Evolutionary conservation across 257 asterid species (phyloP).

Genomic region (Craterostigma plantagineum): DNA sequence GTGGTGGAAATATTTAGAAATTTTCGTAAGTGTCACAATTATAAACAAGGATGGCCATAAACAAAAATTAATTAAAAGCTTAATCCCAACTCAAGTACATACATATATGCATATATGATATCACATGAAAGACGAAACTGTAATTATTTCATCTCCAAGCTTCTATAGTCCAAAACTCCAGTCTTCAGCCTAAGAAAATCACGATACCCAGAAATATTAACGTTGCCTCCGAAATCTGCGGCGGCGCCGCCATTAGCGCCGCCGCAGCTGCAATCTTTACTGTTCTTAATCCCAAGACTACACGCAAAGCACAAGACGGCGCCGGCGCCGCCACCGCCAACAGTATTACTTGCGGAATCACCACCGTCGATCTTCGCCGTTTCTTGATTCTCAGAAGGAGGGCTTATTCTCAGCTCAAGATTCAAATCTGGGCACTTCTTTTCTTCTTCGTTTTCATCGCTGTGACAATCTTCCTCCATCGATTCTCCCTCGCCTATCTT

Average conservation of each 20-base stretch:
- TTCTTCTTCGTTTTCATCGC: no score
- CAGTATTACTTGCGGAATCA: conserved; percentile 18
- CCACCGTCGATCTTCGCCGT: conserved; percentile 13
- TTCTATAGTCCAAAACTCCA: conserved; percentile 51
- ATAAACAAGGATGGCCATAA: no score
- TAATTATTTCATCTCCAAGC: conserved; percentile 3
- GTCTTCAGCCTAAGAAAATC: conserved; percentile 42
- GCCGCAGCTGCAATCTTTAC: conserved; percentile 37
- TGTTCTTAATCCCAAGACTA: conserved; percentile 28
- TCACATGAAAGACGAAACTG: no score
- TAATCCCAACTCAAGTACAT: no score
- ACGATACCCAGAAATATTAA: conserved; percentile 16
- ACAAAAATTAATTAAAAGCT: no score
- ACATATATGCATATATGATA: no score
- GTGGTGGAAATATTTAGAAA: no score
- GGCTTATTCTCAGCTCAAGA: conserved; percentile 81
- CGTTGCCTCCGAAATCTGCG: conserved; percentile 4
- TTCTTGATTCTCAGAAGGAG: conserved; percentile 21
- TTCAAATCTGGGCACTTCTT: conserved; percentile 63
- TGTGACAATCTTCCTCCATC: no score
- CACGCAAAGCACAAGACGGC: conserved; percentile 41
- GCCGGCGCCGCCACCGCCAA: no score
- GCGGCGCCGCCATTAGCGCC: no score
- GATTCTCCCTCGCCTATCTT: conserved; percentile 8
- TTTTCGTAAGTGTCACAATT: no score